These are phyloP conservation scores for Colletotrichum spaethianum DNA, from an alignment of 2,329 filamentous ascomycete genomes.

Conservation along the genomic window DNA sequence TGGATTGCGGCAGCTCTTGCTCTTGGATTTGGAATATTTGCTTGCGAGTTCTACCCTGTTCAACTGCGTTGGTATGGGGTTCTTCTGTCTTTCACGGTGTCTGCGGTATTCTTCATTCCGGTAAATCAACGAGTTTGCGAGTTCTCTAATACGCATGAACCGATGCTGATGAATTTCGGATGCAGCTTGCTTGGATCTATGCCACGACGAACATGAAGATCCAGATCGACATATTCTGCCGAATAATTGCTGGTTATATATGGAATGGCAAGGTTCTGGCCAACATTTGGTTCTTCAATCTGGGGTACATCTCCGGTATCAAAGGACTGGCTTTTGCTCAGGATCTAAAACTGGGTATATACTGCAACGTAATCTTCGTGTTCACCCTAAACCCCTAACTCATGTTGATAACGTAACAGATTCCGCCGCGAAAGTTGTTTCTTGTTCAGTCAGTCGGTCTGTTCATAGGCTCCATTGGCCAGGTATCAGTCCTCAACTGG, in stretches of 20 bases:
- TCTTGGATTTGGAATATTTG: constrained; percentile 48
- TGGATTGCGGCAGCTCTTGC: constrained; percentile 39
- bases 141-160: constrained; percentile 39
- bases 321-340: constrained; percentile 58
- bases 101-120: constrained; percentile 48
- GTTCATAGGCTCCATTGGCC: constrained; percentile 59
- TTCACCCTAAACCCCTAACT: background rate
- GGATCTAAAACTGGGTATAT: constrained; percentile 62
- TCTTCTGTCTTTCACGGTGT: constrained; percentile 47
- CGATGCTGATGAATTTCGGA: background rate
- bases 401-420: constrained; percentile 18
- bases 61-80: constrained; percentile 52
- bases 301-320: constrained; percentile 57
- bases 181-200: constrained; percentile 49
- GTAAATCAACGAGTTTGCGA: constrained; percentile 47
- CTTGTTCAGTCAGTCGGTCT: constrained; percentile 59
- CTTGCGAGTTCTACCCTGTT: constrained; percentile 49
- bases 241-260: constrained; percentile 61
- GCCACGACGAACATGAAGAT: constrained; percentile 61
- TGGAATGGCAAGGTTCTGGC: constrained; percentile 58
- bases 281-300: constrained; percentile 56
- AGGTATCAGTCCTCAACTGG: constrained; percentile 57
- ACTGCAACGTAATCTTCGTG: constrained; percentile 49
- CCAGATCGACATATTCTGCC: constrained; percentile 60
- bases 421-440: constrained; percentile 61